These are phyloP conservation scores for Psidium friedrichsthalianum DNA, from an alignment of 345 rosid genomes.

Conservation along the genomic window DNA sequence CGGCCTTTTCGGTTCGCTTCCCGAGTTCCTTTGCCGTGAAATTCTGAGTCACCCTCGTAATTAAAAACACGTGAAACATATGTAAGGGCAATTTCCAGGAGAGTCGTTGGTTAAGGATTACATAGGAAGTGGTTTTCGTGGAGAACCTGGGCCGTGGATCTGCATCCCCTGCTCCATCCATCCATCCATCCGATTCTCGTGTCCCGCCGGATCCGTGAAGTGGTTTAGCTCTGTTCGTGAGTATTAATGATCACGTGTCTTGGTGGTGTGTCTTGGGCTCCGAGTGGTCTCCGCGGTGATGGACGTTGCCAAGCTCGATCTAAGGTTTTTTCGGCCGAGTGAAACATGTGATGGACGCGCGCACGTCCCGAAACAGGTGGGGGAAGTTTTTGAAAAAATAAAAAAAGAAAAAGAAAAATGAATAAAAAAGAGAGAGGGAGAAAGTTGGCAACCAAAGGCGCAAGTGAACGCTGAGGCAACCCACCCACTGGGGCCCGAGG, in stretches of 20 bases:
- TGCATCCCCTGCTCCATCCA: accelerated
- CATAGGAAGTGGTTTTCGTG: not conserved
- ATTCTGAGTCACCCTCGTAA: not conserved
- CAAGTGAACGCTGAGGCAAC: not conserved
- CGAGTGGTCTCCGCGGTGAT: not conserved
- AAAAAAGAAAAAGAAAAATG: not conserved
- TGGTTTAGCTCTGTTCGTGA: not conserved
- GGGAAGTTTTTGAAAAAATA: not conserved
- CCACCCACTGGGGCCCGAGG: not conserved
- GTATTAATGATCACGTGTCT: not conserved
- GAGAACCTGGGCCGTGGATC: not conserved
- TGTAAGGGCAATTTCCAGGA: not conserved
- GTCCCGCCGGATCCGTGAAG: not conserved
- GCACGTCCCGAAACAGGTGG: not conserved
- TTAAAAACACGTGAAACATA: not conserved
- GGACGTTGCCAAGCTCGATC: not conserved
- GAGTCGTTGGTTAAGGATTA: not conserved
- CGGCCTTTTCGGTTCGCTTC: not conserved
- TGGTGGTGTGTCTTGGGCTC: not conserved
- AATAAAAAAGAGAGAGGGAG: not conserved
- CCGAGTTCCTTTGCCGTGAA: slow-evolving; percentile 3
- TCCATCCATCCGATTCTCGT: not conserved
- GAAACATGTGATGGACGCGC: not conserved
- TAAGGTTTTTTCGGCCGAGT: not conserved
- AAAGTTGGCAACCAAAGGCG: not conserved